Conservation (phyloP, 169 alveolate species). For the Plasmodium gallinaceum region DNA sequence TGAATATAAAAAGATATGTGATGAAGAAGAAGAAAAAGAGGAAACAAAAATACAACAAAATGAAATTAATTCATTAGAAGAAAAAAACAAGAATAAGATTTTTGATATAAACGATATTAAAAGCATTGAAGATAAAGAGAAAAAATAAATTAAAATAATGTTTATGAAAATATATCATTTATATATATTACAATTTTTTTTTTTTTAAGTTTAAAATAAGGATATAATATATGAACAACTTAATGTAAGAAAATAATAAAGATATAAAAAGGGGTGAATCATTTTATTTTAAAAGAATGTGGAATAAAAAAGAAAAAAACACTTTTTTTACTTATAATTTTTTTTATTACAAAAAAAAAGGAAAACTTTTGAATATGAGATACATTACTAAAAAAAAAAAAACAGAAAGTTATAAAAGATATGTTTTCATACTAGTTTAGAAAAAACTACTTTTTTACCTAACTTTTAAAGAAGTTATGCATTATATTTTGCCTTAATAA, state of each 20-base stretch:
- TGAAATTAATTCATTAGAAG: constrained; percentile 58
- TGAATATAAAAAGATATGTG: constrained; percentile 71
- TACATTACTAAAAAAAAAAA: no score
- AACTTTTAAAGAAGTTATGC: no score
- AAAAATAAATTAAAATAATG: neutral
- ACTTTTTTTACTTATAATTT: no score
- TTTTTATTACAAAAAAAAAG: no score
- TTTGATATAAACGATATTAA: constrained; percentile 56
- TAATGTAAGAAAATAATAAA: neutral
- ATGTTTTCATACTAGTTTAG: no score
- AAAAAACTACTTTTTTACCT: no score
- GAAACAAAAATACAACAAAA: constrained; percentile 40
- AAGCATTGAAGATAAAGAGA: constrained; percentile 34
- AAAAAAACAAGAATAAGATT: constrained; percentile 56
- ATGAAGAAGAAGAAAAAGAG: constrained; percentile 65
- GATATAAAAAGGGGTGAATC: neutral
- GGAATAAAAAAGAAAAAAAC: no score
- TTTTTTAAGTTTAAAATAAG: neutral
- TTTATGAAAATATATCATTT: neutral
- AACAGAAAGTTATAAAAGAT: no score
- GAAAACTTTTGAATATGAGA: no score
- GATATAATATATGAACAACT: neutral
- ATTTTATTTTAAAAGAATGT: neutral
- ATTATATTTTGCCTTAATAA: no score
- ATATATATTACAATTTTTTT: no score